A percentile compares a stretch with the other conserved stretches of the same genome.
These are phyloP conservation scores for Aspergillus eucalypticola DNA, from an alignment of 2,329 filamentous ascomycete species.

Conservation along the genomic window DNA sequence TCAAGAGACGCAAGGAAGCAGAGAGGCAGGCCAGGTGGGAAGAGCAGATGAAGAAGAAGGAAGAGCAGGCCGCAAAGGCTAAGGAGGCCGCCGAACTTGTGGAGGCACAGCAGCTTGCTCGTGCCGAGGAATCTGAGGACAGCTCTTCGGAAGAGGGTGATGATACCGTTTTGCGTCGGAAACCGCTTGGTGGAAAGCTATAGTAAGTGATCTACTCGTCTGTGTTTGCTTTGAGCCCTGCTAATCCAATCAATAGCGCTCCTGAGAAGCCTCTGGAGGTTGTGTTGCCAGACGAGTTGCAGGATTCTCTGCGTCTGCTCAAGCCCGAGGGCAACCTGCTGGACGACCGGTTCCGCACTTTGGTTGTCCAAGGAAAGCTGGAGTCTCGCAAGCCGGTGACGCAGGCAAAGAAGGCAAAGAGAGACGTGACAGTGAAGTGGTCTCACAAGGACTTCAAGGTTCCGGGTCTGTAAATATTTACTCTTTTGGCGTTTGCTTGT, in stretches of 20 bases:
- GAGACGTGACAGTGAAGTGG: slow-evolving; percentile 91
- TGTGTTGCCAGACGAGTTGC: slow-evolving; percentile 76
- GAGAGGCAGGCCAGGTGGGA: slow-evolving; percentile 77
- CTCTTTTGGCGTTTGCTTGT: slow-evolving; percentile 22
- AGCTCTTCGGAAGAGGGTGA: slow-evolving; percentile 55
- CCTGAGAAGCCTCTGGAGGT: slow-evolving; percentile 80
- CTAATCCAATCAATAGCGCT: slow-evolving; percentile 31
- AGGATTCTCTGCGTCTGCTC: slow-evolving; percentile 76
- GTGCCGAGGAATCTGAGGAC: slow-evolving; percentile 37
- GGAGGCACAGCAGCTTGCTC: slow-evolving; percentile 53
- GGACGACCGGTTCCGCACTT: slow-evolving; percentile 85
- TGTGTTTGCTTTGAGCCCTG: not conserved
- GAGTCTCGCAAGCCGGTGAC: slow-evolving; percentile 77
- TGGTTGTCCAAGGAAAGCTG: slow-evolving; percentile 85
- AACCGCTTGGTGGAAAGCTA: slow-evolving; percentile 68
- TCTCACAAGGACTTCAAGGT: slow-evolving; percentile 89
- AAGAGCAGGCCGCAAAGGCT: slow-evolving; percentile 70
- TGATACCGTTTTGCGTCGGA: slow-evolving; percentile 66
- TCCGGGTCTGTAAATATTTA: slow-evolving; percentile 31
- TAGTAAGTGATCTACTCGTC: slow-evolving; percentile 39
- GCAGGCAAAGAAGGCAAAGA: slow-evolving; percentile 80
- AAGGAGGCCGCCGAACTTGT: slow-evolving; percentile 62
- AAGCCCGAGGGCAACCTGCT: slow-evolving; percentile 96
- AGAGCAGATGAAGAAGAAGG: slow-evolving; percentile 69
- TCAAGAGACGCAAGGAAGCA: slow-evolving; percentile 83